phyloP scores from a whole-genome alignment of 2,329 filamentous ascomycete species.

The Lithohypha guttulata region DNA sequence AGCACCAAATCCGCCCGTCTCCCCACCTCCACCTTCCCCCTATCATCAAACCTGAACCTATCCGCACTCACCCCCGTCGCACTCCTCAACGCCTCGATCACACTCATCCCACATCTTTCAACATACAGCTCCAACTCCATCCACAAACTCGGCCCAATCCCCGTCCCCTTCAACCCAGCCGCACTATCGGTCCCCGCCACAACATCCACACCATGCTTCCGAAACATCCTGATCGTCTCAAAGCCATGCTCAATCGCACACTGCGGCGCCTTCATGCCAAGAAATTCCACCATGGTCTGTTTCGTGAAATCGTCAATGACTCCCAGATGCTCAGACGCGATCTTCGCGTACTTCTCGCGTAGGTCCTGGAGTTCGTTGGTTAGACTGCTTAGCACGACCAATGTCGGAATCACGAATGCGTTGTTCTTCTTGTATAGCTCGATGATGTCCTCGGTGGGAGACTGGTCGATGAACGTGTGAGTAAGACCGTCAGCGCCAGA shows the following conservation, averaged over 20 bases:
- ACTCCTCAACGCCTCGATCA: constrained; percentile 22
- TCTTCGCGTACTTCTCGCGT: constrained; percentile 17
- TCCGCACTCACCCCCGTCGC: constrained; percentile 23
- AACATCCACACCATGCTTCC: constrained; percentile 23
- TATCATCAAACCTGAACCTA: constrained; percentile 23
- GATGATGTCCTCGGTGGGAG: constrained; percentile 15
- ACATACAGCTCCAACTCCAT: constrained; percentile 24
- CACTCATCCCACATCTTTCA: constrained; percentile 22
- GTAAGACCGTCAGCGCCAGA: constrained; percentile 21
- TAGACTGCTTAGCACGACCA: constrained; percentile 15
- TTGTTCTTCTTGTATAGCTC: constrained; percentile 19
- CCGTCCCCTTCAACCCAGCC: constrained; percentile 17
- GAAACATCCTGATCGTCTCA: constrained; percentile 17
- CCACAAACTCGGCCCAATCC: constrained; percentile 22
- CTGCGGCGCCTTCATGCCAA: constrained; percentile 20
- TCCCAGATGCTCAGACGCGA: constrained; percentile 18
- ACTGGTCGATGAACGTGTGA: constrained; percentile 23
- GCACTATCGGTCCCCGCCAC: constrained; percentile 26
- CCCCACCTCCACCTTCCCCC: constrained; percentile 22
- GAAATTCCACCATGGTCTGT: constrained; percentile 21
- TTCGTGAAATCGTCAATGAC: constrained; percentile 21
- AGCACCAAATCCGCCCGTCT: constrained; percentile 21
- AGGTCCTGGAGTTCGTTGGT: constrained; percentile 17
- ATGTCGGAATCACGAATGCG: constrained; percentile 21
- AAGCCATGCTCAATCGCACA: constrained; percentile 18